Base-by-base conservation (phyloP, 768 basidiomycete genomes). In the Mycena vitilis region DNA sequence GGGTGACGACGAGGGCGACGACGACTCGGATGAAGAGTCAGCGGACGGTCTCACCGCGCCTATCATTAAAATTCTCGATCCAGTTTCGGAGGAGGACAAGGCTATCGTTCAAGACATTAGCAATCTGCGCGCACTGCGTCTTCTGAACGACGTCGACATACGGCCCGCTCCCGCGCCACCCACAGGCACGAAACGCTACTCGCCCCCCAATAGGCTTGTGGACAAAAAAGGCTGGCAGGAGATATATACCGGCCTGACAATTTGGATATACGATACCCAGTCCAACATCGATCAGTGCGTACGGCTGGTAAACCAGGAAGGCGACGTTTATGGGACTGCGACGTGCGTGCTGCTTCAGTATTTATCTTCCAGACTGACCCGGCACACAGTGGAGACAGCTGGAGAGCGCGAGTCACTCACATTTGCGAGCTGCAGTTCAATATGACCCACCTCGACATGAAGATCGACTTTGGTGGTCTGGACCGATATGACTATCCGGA, bases 201-300 rank as follows among this genome's bases (percentile, higher is more conserved):
- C 79, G 15, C 83, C 87, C 15, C 82, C 82, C 23, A 88, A 90
- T 75, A 83, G 86, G 49, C 83, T 94, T 20, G 83, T 90, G 38
- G 91, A 91, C 74, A 78, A 81, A 57, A 81, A 81, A 34, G 89
- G 90, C 4, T 88, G 87, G 86, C 93, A 94, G 78, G 93, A 94
- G 76, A 82, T 88, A 18, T 95, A 94, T 74, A 74, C 75, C 4
- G 93, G 93, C 13, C 85, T 87, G 72, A 85, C 82, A 38, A 71
- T 94, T 25, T 94, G 93, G 93, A 84, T 94, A 59, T 95, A 93
- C 74, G 93, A 94, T 73, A 73, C 81, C 9, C 80, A 78, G 71
- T 93, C 92, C 12, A 91, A 92, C 73, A 62, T 59, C 16, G 92
- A 94, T 77, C 86, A 86, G 68, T 91, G 88, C 68, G 89, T 85